Base-by-base conservation (phyloP, 805 yeast species). In the Saccharomycopsis sp. region DNA sequence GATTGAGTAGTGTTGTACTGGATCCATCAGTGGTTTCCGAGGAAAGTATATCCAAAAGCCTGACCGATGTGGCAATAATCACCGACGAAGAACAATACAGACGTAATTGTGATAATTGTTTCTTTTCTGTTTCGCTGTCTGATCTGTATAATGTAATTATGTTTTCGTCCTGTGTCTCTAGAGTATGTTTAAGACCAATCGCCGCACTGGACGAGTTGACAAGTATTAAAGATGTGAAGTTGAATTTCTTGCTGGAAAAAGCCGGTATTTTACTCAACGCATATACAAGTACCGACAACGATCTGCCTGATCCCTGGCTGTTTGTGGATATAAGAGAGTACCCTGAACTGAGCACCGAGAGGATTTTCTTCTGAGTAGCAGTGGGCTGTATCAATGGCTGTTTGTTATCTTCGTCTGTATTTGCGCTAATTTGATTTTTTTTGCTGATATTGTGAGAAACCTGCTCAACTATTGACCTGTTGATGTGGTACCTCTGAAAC, bases 401-500 rank as follows among this genome's bases (percentile, higher is more conserved):
- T 5, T 5, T 7, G 5, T 29, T 12, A 29, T 29, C 38, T 7
- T 44, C 49, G 8, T 35, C 14, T 35, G 41, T 9, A 14, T 35
- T 35, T 35, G 8, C 14, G 14, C 14, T 35, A 35, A 35, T 35
- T 9, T 35, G 14, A 35, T n/a, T n/a, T n/a, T 29, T 5, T 12
- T 44, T 19, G 12, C 20, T 3, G 20, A 44, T 44, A 44, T 44
- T 44, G 7, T 3, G 5, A 7, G 49, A 17, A 17, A 44, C 49
- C 22, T 12, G 22, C 22, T 44, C 49, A 3, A 44, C 19, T 44
- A 44, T 44, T 8, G 49, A 44, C 7, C 22, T 44, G 22, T 19
- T 44, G 49, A 44, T 44, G 22, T 17, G 19, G 22, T 44, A 44
- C 49, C 49, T 44, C 49, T 44, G 49, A 44, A 44, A 44, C 22